Evolutionary conservation across 495 filamentous ascomycete genomes (phyloP), one percentile per base, ranked within the genome.

Genomic region (Talaromyces thailandensis): DNA sequence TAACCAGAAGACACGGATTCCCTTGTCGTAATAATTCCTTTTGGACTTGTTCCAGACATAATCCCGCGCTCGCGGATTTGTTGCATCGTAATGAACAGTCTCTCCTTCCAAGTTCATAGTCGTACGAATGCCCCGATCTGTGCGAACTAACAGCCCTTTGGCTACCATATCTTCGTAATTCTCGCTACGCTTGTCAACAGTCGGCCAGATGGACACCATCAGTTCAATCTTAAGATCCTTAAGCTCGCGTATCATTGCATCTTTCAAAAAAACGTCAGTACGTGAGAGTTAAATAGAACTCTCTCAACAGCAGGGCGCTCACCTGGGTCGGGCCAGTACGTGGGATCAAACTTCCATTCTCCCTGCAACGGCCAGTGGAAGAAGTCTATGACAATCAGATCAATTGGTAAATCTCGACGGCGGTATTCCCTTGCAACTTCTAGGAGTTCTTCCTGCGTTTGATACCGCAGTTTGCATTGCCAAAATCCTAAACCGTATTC

Each of bases 161-260:
- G 66, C 65, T 52, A 67, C 66, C 62, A 74, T 66, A 4, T 70
- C 67, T 12, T 62, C 58, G 55, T 72, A 74, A 53, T 74, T 72
- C 8, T 66, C 26, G 24, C 68, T 70, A n/a, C 67, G 32, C 29
- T 74, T 69, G 3, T 66, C 64, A 4, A 74, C 70, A n/a, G 64
- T 69, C 2, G 71, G 71, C 71, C 71, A 74, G 7, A 74, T 58
- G 1, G 68, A 71, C 23, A 68, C 69, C 71, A 74, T 74, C 66
- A 74, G 66, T 60, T 72, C 70, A 2, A 68, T 67, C 11, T 67
- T 71, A 61, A 72, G 65, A 12, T 70, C 59, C 48, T 68, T 70
- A 9, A 74, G 67, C n/a, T 64, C 53, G 26, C 23, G 16, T 29
- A 25, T 14, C 52, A 56, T 25, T 56, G 24, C 23, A 31, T 56